These are phyloP conservation scores for Alternaria angustiovoidea DNA, from an alignment of 2,329 filamentous ascomycete species.

Conservation along the genomic window DNA sequence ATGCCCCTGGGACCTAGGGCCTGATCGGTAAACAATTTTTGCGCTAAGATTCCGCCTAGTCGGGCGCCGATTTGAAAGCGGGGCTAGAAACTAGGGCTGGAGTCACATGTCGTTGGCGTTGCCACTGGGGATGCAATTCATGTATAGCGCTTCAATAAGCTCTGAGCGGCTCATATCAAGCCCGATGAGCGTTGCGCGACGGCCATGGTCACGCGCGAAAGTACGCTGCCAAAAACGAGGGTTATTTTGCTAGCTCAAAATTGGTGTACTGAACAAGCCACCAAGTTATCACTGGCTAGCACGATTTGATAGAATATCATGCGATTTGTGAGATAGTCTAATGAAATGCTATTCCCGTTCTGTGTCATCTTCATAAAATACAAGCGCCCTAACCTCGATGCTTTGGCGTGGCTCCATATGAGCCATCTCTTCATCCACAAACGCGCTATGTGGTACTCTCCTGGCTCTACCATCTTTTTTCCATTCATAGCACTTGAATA, in stretches of 20 bases:
- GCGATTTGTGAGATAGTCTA: background rate
- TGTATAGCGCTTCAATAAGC: too few relatives aligned
- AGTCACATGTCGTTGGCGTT: too few relatives aligned
- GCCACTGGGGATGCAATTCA: too few relatives aligned
- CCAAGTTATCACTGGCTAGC: background rate
- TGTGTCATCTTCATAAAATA: slow-evolving; percentile 40
- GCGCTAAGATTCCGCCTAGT: background rate
- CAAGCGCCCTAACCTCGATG: slow-evolving; percentile 47
- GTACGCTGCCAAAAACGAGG: background rate
- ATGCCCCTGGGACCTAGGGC: background rate
- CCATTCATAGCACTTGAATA: slow-evolving; percentile 50
- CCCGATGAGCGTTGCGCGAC: background rate
- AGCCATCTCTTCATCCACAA: slow-evolving; percentile 36
- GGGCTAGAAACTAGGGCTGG: too few relatives aligned
- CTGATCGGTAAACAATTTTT: background rate
- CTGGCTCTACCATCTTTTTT: slow-evolving; percentile 46
- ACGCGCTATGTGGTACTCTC: slow-evolving; percentile 47
- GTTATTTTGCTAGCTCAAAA: background rate
- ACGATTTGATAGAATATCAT: background rate
- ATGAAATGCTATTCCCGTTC: background rate
- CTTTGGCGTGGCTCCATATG: slow-evolving; percentile 41
- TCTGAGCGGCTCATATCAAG: background rate
- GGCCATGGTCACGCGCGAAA: background rate
- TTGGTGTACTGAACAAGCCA: background rate
- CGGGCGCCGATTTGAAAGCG: background rate